phyloP scores from a whole-genome alignment of 306 rosid genomes.

The Trichosanthes cucumerina region DNA sequence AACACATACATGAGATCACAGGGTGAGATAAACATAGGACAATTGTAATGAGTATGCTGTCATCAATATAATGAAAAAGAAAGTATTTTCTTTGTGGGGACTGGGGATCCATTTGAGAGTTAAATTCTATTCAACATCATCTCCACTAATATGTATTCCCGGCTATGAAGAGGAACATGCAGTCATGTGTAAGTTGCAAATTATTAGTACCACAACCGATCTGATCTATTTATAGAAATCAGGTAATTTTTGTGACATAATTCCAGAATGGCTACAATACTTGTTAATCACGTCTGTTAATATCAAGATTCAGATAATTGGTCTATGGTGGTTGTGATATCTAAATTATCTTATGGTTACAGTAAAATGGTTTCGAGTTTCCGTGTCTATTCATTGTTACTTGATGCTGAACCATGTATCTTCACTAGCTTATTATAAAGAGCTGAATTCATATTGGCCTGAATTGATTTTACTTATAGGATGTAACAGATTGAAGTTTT shows the following conservation, averaged over 20 bases:
- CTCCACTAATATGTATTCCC: not conserved
- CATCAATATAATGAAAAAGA: not conserved
- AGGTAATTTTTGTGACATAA: not conserved
- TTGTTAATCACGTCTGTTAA: not conserved
- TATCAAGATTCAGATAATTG: not conserved
- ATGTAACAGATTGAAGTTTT: not conserved
- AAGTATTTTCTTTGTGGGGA: not conserved
- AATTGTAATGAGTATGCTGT: not conserved
- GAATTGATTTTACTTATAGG: not conserved
- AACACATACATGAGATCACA: not conserved
- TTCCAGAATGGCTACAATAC: not conserved
- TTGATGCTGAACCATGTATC: not conserved
- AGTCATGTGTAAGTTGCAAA: not conserved
- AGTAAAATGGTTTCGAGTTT: not conserved
- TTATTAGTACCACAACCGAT: not conserved
- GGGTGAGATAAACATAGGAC: not conserved
- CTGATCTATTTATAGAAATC: not conserved
- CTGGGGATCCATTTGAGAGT: not conserved
- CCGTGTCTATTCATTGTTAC: not conserved
- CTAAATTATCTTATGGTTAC: not conserved
- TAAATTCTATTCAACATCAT: not conserved
- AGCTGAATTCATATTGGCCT: not conserved
- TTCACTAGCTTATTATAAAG: not conserved
- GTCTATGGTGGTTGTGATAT: not conserved
- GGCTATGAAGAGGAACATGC: not conserved